Evolutionary conservation across 164 flowering plant species (phyloP), one percentile per base, ranked within the genome.

Genomic region (Magnolia kwangsiensis): DNA sequence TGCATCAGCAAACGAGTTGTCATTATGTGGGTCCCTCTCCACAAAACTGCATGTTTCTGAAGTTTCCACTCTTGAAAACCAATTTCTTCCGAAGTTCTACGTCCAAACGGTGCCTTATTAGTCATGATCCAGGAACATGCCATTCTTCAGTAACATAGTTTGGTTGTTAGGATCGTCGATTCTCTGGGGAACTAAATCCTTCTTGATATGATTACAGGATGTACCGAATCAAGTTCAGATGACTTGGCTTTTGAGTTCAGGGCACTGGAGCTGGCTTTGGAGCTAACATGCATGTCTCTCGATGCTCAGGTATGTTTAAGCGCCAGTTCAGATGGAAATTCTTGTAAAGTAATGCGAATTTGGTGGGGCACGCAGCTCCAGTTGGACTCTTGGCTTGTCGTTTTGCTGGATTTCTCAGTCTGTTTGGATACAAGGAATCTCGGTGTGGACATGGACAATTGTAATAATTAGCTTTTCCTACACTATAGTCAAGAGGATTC

Each of bases 261-360:
- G 80, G 98, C 99, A 74, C 78, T 96, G 84, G 99, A 96, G 88
- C 87, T 96, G 78, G 98, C 98, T 79, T 84, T 96, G 89, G 99
- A 96, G 76, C 80, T 92, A 23, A 89, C 94, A 51, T 94, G 99
- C 86, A 84, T 81, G 82, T 87, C 91, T 76, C 90, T 96, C 76
- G 98, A 96, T 83, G 85, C 93, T 83, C 97, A 96, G 99, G 99
- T 92, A 82, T 63, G 72, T 74, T 27, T 11, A 61, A 11, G 5
- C 59, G 9, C 18, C 68, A 64, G 2, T 19, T 0, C 45, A 37
- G 45, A 37, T 37, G 45, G 45, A 19, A 49, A 50, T 19, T 70
- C 49, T 51, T 70, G 51, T 70, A 11, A 71, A 16, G 58, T 18
- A 23, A 66, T 21, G 69, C 0, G 24, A 24, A 24, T 55, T 55